Conservation (phyloP, 2,329 filamentous ascomycete species). For the Diaporthe ilicicola region DNA sequence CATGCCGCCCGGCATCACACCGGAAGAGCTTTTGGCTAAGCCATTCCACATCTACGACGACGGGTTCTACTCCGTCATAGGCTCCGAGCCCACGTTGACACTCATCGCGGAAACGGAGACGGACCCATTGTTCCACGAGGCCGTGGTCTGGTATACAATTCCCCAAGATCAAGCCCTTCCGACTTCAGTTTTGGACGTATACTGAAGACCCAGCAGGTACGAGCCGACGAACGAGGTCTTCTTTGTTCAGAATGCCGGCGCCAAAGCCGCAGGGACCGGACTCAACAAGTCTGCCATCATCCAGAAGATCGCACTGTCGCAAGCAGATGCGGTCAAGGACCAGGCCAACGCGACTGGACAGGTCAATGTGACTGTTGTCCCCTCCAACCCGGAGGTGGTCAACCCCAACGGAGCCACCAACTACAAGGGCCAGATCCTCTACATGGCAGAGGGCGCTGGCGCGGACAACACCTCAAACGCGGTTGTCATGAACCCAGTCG, state of each 20-base stretch:
- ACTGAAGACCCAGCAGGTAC: conserved; percentile 40
- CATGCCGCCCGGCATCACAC: conserved; percentile 52
- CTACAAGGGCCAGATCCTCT: conserved; percentile 58
- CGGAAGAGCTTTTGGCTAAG: conserved; percentile 47
- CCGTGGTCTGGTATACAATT: conserved; percentile 57
- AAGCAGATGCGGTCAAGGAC: conserved; percentile 51
- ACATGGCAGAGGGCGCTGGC: conserved; percentile 60
- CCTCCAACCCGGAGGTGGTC: conserved; percentile 52
- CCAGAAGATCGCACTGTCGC: conserved; percentile 56
- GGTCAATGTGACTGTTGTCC: conserved; percentile 52
- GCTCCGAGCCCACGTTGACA: conserved; percentile 57
- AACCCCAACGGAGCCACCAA: conserved; percentile 63
- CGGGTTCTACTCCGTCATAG: conserved; percentile 60
- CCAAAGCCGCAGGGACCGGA: conserved; percentile 55
- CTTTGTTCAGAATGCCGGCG: conserved; percentile 62
- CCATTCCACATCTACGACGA: conserved; percentile 59
- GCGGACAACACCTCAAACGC: conserved; percentile 49
- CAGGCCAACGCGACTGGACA: conserved; percentile 48
- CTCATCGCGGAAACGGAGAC: conserved; percentile 54
- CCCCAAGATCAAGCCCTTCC: too few species aligned
- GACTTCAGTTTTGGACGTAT: background rate
- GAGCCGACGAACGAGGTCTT: conserved; percentile 60
- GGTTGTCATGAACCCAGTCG: conserved; percentile 52
- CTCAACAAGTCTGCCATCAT: conserved; percentile 60
- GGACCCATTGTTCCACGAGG: conserved; percentile 63